Base-by-base conservation (phyloP, 129 eudicot genomes). In the Ambrosia trifida region DNA sequence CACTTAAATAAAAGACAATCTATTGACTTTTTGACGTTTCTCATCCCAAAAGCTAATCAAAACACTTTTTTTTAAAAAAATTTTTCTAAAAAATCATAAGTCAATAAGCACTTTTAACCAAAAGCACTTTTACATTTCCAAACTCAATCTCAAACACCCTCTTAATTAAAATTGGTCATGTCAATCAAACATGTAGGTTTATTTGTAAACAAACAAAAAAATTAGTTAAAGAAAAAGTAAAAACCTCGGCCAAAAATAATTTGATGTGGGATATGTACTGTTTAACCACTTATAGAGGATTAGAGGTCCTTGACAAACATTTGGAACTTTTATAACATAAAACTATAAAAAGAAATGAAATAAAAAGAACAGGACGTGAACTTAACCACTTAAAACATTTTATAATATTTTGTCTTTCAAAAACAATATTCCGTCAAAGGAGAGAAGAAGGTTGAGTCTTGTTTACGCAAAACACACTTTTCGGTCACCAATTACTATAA, bases 391-490 rank as follows among this genome's bases (percentile, higher is more conserved):
- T 4, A 7, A 0, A 58, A 49, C 9, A 40, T 36, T 4, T 36
- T 51, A 4, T 52, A 47, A 47, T 14, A 52, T 14, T 51, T 3
- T 10, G 3, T 16, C 9, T 31, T 32, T 0, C 2, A 14, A 20
- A 52, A 53, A 69, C 12, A 18, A 54, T 11, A 79, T 60, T 66
- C 74, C 86, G 85, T 84, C 92, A 89, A 76, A 89, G 76, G 74
- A 70, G 66, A 70, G 76, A 59, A 64, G 78, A 53, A 72, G 87
- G 79, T 89, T 86, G 98, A 92, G 98, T 92, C 82, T 83, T 11
- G 73, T 83, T 86, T 80, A 92, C 96, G 96, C 96, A 84, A 92
- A 79, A 72, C 78, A 59, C 73, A 41, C 71, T 72, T 80, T 76
- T 78, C 78, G 24, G 49, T 81, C 68, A 82, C 83, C 76, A 69